phyloP scores from a whole-genome alignment of 768 basidiomycete species.

The Boletus vinaceobasis region DNA sequence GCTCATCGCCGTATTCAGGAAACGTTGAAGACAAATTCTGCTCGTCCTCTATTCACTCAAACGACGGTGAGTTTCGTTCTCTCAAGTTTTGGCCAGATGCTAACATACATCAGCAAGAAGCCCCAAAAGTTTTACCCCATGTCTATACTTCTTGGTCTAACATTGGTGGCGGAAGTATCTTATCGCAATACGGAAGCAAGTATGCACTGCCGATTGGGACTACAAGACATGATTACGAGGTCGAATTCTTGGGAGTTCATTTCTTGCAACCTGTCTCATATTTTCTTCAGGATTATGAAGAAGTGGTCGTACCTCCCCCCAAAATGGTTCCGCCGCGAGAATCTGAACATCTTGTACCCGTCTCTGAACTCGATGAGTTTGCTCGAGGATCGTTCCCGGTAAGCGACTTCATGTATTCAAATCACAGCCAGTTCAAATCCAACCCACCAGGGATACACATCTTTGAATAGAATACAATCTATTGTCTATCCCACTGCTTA shows the following conservation, averaged over 20 bases:
- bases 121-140: constrained; percentile 72
- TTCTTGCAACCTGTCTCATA: constrained; percentile 4
- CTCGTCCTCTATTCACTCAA: constrained; percentile 61
- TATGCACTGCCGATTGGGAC: constrained; percentile 86
- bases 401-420: constrained; percentile 18
- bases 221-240: constrained; percentile 61
- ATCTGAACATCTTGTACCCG: constrained; percentile 66
- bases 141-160: constrained; percentile 74
- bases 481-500: constrained; percentile 94
- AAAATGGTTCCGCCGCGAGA: constrained; percentile 67
- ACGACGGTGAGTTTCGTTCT: constrained; percentile 41
- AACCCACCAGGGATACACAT: constrained; percentile 65
- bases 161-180: constrained; percentile 51
- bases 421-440: background rate
- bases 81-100: background rate
- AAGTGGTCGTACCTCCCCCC: constrained; percentile 86
- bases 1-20: constrained; percentile 63
- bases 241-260: constrained; percentile 31
- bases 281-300: constrained; percentile 71
- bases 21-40: constrained; percentile 55
- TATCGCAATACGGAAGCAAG: constrained; percentile 72
- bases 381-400: constrained; percentile 84
- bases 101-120: constrained; percentile 41
- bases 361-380: constrained; percentile 73
- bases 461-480: constrained; percentile 92